Evolutionary conservation across 371 early-diverging fungal genomes (phyloP), one percentile per base, ranked within the genome.

Genomic region (Umbelopsis sp.): DNA sequence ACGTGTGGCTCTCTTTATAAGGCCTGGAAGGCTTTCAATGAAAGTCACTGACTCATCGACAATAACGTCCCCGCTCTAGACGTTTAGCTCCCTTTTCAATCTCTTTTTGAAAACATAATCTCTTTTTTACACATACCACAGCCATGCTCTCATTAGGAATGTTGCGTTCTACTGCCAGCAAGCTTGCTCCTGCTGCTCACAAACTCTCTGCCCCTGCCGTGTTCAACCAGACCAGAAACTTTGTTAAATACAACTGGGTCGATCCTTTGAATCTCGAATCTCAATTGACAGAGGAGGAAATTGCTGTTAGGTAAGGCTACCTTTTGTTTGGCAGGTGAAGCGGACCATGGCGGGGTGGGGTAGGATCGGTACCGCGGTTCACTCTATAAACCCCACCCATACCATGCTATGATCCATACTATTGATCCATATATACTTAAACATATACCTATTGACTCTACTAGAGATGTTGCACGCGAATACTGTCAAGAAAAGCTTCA

Each of bases 241-340:
- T 91, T 72, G 92, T 88, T 63, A 93, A 92, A 78, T 98, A 96
- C 85, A 91, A 96, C 86, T 96, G 96, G 96, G 84, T 88, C 65
- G 99, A 98, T 73, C 92, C 97, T 4, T 79, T 98, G 63, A 91
- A 93, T 79, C 84, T 97, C 67, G 89, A 95, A 69, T 84, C 88
- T 6, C 89, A 86, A 63, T 85, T 97, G 66, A 96, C 97, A 6
- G 97, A 96, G 66, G 97, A 97, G 63, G 97, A 95, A 77, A 78
- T 80, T 45, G 85, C 87, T 72, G 91, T 96, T 67, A 87, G 91
- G 89, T 88, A 76, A 65, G 22, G 22, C 0, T 22, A 22, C 22
- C 22, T 22, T 22, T 22, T 22, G 22, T 22, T 22, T 22, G 22
- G 22, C 22, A 22, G 22, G 22, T 22, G 22, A 22, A 22, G 22